A percentile compares a stretch with the other conserved stretches of the same genome.
Evolutionary conservation across 2,329 filamentous ascomycete genomes (phyloP).

Genomic region (Colletotrichum gigasporum): DNA sequence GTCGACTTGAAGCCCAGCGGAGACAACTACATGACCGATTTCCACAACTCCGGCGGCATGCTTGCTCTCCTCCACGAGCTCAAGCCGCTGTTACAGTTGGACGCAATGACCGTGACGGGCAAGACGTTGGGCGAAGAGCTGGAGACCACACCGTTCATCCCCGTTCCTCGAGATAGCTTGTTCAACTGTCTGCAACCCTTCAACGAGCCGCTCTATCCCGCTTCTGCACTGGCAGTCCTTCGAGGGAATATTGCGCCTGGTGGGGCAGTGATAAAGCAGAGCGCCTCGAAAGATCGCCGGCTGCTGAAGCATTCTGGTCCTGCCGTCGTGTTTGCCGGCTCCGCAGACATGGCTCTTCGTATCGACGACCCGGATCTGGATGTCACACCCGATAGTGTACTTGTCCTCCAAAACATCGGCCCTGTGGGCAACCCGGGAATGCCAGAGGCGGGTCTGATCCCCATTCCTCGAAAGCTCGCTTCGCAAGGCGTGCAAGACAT

Average conservation of each 20-base stretch:
- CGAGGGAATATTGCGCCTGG: slow-evolving; percentile 84
- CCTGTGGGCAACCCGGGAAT: slow-evolving; percentile 92
- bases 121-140: slow-evolving; percentile 85
- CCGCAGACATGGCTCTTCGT: slow-evolving; percentile 78
- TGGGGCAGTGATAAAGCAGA: slow-evolving; percentile 91
- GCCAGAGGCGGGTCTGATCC: slow-evolving; percentile 79
- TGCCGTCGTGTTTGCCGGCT: slow-evolving; percentile 75
- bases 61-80: slow-evolving; percentile 83
- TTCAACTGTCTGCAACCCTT: slow-evolving; percentile 72
- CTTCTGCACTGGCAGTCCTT: slow-evolving; percentile 84
- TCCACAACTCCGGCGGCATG: slow-evolving; percentile 89
- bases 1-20: slow-evolving; percentile 89
- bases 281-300: slow-evolving; percentile 79
- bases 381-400: slow-evolving; percentile 67
- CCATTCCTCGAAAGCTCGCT: slow-evolving; percentile 79
- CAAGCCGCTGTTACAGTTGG: slow-evolving; percentile 78
- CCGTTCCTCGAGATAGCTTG: slow-evolving; percentile 43
- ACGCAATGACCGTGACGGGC: slow-evolving; percentile 84
- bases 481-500: slow-evolving; percentile 81
- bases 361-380: slow-evolving; percentile 68
- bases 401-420: slow-evolving; percentile 89
- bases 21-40: slow-evolving; percentile 88
- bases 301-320: slow-evolving; percentile 56
- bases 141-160: slow-evolving; percentile 71
- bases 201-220: slow-evolving; percentile 70